phyloP scores from a whole-genome alignment of 345 rosid genomes.

The Eucalyptus decipiens region DNA sequence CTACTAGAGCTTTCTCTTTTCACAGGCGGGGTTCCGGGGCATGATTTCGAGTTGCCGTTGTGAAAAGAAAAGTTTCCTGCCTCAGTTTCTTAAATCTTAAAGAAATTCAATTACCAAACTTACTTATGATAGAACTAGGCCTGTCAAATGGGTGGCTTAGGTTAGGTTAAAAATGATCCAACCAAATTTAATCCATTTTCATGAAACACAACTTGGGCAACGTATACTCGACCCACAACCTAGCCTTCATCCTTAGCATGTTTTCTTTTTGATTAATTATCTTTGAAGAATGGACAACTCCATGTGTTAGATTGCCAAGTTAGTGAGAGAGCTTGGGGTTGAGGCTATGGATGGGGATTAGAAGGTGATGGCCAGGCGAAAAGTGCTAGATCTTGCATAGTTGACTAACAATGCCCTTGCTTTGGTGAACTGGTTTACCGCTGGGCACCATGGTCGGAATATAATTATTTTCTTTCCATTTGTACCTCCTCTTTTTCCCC shows the following conservation, averaged over 20 bases:
- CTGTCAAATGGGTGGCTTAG: not conserved
- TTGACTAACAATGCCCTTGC: not conserved
- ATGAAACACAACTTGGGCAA: not conserved
- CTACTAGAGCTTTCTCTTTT: not conserved
- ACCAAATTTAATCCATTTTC: not conserved
- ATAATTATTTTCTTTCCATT: not conserved
- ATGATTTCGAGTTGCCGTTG: not conserved
- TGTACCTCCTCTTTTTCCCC: not conserved
- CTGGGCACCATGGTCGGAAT: not conserved
- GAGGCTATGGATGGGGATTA: not conserved
- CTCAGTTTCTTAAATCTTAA: too few species aligned
- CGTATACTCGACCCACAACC: not conserved
- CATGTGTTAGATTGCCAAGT: not conserved
- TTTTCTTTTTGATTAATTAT: not conserved
- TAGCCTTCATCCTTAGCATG: not conserved
- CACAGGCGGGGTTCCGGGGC: not conserved
- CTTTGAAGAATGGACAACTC: not conserved
- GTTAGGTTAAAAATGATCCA: not conserved
- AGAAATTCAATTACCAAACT: too few species aligned
- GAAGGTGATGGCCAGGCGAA: not conserved
- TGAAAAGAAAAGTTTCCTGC: too few species aligned
- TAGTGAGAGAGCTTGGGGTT: not conserved
- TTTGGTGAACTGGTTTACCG: not conserved
- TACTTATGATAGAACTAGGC: not conserved
- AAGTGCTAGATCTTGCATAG: not conserved